A percentile compares a stretch with the other conserved stretches of the same genome.
Conservation (phyloP, 805 yeast genomes). For the Spathaspora arborariae region DNA sequence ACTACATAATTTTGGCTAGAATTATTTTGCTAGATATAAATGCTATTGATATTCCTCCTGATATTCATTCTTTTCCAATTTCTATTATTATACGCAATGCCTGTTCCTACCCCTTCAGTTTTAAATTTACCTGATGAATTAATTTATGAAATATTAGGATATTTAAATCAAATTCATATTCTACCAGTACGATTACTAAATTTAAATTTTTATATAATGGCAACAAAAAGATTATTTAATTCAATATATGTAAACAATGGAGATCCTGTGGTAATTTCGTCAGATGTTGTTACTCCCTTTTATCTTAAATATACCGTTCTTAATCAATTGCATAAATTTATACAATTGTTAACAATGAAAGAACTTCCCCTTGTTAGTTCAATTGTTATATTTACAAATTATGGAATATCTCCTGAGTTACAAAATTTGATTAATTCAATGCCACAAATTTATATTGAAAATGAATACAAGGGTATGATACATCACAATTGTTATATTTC, state of each 20-base stretch:
- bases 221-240: not conserved
- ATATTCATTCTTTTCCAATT: no score
- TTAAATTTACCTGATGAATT: slow-evolving; percentile 4
- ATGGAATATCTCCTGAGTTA: not conserved
- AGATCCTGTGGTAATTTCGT: slow-evolving; percentile 4
- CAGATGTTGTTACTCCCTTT: slow-evolving; percentile 4
- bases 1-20: no score
- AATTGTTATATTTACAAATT: not conserved
- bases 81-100: not conserved
- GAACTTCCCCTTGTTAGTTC: not conserved
- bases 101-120: not conserved
- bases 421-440: not conserved
- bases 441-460: not conserved
- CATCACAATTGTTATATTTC: not conserved
- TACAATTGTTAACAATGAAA: not conserved
- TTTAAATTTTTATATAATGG: slow-evolving; percentile 1
- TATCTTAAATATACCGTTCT: slow-evolving; percentile 5
- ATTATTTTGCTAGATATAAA: no score
- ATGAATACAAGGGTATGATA: not conserved
- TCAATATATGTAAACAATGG: slow-evolving; percentile 7
- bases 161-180: slow-evolving; percentile 3
- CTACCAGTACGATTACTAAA: not conserved
- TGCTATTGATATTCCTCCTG: no score
- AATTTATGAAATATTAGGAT: not conserved
- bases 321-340: not conserved